Conservation (phyloP, 768 basidiomycete species). For the Rhizopogon roseolus region DNA sequence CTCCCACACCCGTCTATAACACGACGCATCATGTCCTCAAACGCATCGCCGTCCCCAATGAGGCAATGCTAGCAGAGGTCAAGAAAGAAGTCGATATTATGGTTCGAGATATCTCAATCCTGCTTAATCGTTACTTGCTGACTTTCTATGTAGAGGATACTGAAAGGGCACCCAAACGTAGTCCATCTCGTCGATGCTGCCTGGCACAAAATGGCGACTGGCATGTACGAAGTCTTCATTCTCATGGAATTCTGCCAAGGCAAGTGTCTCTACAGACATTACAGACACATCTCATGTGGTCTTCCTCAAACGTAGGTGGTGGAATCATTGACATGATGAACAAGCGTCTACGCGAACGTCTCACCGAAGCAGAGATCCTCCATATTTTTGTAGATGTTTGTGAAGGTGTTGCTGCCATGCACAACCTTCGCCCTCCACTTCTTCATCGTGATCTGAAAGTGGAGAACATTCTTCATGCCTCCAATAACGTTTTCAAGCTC, state of each 20-base stretch:
- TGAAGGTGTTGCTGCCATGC: slow-evolving; percentile 96
- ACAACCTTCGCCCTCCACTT: slow-evolving; percentile 83
- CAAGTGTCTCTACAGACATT: slow-evolving; percentile 18
- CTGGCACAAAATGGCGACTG: slow-evolving; percentile 79
- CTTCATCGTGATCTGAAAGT: slow-evolving; percentile 98
- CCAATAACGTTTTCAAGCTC: slow-evolving; percentile 81
- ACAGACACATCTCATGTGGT: not conserved
- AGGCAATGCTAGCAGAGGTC: slow-evolving; percentile 87
- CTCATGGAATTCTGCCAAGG: slow-evolving; percentile 98
- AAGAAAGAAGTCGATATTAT: slow-evolving; percentile 99
- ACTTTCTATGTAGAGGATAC: slow-evolving; percentile 57
- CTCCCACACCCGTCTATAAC: slow-evolving; percentile 80
- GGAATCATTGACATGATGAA: slow-evolving; percentile 99
- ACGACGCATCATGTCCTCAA: slow-evolving; percentile 97
- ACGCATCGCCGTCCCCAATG: slow-evolving; percentile 88
- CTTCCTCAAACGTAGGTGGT: slow-evolving; percentile 54
- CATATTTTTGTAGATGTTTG: slow-evolving; percentile 98
- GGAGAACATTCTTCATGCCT: slow-evolving; percentile 94
- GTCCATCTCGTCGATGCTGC: slow-evolving; percentile 95
- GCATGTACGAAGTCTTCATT: slow-evolving; percentile 93
- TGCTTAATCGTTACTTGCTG: slow-evolving; percentile 20
- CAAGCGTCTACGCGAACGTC: slow-evolving; percentile 85
- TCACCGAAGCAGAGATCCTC: slow-evolving; percentile 94
- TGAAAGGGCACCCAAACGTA: slow-evolving; percentile 92
- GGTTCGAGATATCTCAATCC: slow-evolving; percentile 46